A percentile compares a stretch with the other conserved stretches of the same genome.
phyloP scores from a whole-genome alignment of 768 basidiomycete genomes.

The Calvatia gigantea region DNA sequence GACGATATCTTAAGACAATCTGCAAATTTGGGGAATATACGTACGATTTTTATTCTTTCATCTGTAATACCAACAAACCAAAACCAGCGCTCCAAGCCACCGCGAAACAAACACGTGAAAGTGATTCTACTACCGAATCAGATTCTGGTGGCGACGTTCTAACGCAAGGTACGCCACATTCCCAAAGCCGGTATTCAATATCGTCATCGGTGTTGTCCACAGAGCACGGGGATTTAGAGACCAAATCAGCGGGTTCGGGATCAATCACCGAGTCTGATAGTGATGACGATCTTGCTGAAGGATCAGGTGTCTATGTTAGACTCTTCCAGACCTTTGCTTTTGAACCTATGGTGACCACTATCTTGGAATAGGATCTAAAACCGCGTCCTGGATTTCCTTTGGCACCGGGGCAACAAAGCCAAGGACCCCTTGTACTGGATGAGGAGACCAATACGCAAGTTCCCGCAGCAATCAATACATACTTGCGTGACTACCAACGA shows the following conservation, averaged over 20 bases:
- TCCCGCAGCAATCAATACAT: slow-evolving; percentile 74
- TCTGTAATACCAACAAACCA: neutral
- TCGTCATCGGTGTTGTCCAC: neutral
- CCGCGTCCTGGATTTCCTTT: slow-evolving; percentile 57
- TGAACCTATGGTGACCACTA: neutral
- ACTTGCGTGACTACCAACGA: slow-evolving; percentile 87
- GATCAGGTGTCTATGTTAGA: slow-evolving; percentile 13
- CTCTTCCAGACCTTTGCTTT: neutral
- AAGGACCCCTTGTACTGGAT: slow-evolving; percentile 52
- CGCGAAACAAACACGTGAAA: slow-evolving; percentile 5
- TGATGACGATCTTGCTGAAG: slow-evolving; percentile 14
- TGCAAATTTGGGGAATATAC: too few relatives aligned
- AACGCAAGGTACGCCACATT: neutral
- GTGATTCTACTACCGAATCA: slow-evolving; percentile 34
- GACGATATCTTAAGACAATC: neutral
- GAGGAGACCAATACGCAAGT: slow-evolving; percentile 42
- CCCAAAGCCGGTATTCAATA: neutral
- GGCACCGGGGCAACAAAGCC: slow-evolving; percentile 34
- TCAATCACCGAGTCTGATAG: slow-evolving; percentile 47
- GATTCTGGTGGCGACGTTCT: slow-evolving; percentile 21
- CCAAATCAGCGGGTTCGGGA: slow-evolving; percentile 13
- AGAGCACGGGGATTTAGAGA: neutral
- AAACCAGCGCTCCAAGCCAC: slow-evolving; percentile 5
- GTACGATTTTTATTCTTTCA: too few relatives aligned
- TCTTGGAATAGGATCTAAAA: slow-evolving; percentile 28